Evolutionary conservation across 2,329 filamentous ascomycete genomes (phyloP).

Genomic region (Botrytis porri): DNA sequence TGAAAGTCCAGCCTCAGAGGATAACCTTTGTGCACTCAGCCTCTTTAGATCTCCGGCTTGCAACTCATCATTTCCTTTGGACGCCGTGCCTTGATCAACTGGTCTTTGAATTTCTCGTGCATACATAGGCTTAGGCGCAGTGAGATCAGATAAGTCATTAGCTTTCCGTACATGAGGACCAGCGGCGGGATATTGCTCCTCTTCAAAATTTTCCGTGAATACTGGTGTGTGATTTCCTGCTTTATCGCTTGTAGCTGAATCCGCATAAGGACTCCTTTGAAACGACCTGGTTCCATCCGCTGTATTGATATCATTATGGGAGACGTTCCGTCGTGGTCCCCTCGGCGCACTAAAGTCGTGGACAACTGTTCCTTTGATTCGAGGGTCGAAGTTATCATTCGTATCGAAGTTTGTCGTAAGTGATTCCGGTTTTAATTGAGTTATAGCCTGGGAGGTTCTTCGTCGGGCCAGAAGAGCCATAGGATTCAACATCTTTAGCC

Average conservation of each 20-base stretch:
- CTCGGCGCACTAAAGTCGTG: conserved; percentile 65
- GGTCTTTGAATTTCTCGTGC: conserved; percentile 31
- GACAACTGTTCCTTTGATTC: conserved; percentile 61
- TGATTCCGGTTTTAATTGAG: conserved; percentile 32
- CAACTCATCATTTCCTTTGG: conserved; percentile 30
- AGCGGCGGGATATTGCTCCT: conserved; percentile 42
- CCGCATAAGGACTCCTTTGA: conserved; percentile 27
- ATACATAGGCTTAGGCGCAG: conserved; percentile 35
- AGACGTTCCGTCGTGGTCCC: conserved; percentile 42
- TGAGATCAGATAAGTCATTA: conserved; percentile 37
- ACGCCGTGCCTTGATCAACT: conserved; percentile 23
- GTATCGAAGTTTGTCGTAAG: conserved; percentile 28
- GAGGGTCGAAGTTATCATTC: conserved; percentile 54
- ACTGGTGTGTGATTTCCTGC: conserved; percentile 49
- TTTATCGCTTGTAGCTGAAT: conserved; percentile 25
- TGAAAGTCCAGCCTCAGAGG: conserved; percentile 29
- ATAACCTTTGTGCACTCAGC: conserved; percentile 25
- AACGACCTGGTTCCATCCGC: conserved; percentile 22
- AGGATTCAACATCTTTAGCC: conserved; percentile 41
- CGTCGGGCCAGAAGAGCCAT: conserved; percentile 40
- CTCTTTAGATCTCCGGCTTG: conserved; percentile 20
- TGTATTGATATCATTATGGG: conserved; percentile 33
- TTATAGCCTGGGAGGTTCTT: conserved; percentile 37
- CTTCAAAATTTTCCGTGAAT: conserved; percentile 54
- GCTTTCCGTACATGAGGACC: conserved; percentile 38